phyloP scores from a whole-genome alignment of 1,139 yeast species.

The Lodderomyces parapsilosis region DNA sequence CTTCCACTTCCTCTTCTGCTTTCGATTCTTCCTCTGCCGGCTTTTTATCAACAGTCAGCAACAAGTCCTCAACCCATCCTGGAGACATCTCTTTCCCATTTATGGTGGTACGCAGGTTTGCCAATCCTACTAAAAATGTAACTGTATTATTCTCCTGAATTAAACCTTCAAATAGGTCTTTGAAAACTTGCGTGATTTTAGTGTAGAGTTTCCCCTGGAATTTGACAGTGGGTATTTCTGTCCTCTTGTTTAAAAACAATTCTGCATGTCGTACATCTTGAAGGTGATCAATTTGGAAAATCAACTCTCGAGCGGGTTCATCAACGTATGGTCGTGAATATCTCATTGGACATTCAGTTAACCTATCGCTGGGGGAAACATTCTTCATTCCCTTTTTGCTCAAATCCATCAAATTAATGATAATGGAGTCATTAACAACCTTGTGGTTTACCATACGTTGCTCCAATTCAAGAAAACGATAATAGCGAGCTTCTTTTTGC shows the following conservation, averaged over 20 bases:
- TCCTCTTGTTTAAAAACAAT: slow-evolving; percentile 29
- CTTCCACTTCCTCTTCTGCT: slow-evolving; percentile 7
- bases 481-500: slow-evolving; percentile 71
- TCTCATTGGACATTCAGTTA: slow-evolving; percentile 23
- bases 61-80: slow-evolving; percentile 33
- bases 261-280: slow-evolving; percentile 15
- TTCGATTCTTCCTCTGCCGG: too few relatives aligned
- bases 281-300: slow-evolving; percentile 50
- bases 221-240: slow-evolving; percentile 26
- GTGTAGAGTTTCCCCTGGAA: slow-evolving; percentile 25
- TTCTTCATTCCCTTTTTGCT: slow-evolving; percentile 40
- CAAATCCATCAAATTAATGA: slow-evolving; percentile 51
- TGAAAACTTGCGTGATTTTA: slow-evolving; percentile 28
- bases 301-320: slow-evolving; percentile 44
- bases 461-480: slow-evolving; percentile 72
- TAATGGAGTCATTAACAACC: slow-evolving; percentile 57
- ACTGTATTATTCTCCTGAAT: slow-evolving; percentile 22
- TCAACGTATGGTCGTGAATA: slow-evolving; percentile 62
- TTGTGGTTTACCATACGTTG: slow-evolving; percentile 60
- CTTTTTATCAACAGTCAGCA: slow-evolving; percentile 16
- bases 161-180: slow-evolving; percentile 21
- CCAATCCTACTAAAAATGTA: slow-evolving; percentile 26
- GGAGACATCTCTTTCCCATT: slow-evolving; percentile 38
- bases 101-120: slow-evolving; percentile 28
- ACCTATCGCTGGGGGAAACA: slow-evolving; percentile 18